These are phyloP conservation scores for Carnegiea gigantea DNA, from an alignment of 179 eudicot genomes.

Conservation along the genomic window DNA sequence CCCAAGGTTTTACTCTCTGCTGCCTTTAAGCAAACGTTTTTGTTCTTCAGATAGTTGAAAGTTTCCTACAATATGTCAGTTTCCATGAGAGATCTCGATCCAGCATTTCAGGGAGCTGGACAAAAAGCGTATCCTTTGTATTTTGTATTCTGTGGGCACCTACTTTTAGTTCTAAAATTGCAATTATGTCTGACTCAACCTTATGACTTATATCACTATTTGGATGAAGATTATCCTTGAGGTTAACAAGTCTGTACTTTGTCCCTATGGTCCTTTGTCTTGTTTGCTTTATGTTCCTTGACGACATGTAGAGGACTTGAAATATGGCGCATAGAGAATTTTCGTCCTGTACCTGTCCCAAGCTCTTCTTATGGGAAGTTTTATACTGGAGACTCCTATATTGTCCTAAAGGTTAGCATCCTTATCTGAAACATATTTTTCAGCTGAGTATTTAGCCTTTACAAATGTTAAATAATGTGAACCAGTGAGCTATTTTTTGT, in stretches of 20 bases:
- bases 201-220: background rate
- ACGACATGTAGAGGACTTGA: constrained; percentile 75
- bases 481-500: background rate
- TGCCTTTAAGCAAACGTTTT: constrained; percentile 23
- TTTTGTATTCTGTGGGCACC: background rate
- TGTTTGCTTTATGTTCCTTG: constrained; percentile 42
- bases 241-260: background rate
- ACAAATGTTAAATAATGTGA: background rate
- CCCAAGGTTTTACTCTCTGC: constrained; percentile 27
- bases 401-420: constrained; percentile 67
- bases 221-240: background rate
- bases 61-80: constrained; percentile 55
- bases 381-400: constrained; percentile 78
- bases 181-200: background rate
- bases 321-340: constrained; percentile 92
- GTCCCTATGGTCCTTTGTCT: background rate
- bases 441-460: background rate
- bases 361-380: constrained; percentile 80
- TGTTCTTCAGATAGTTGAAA: constrained; percentile 13
- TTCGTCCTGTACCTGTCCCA: constrained; percentile 66
- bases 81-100: constrained; percentile 81
- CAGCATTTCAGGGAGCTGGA: constrained; percentile 92
- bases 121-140: constrained; percentile 96
- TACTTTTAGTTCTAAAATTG: background rate
- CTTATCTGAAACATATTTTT: background rate